phyloP scores from a whole-genome alignment of 352 stramenopile species.

The Phytopythium kandeliae region DNA sequence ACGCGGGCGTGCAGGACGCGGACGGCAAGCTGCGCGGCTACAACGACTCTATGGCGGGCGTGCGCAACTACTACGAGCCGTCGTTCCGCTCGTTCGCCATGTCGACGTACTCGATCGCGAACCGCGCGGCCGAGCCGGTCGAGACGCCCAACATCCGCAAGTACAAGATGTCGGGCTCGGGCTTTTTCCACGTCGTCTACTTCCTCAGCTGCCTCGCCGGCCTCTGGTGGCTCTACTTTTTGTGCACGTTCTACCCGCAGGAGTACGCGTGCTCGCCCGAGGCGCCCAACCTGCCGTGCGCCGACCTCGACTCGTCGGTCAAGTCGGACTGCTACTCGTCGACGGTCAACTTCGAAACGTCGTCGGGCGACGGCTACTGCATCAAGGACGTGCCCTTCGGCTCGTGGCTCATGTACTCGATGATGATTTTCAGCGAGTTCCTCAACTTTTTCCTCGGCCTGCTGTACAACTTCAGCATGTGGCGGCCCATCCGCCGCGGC shows the following conservation, averaged over 20 bases:
- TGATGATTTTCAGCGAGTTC: conserved; percentile 86
- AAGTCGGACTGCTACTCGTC: conserved; percentile 52
- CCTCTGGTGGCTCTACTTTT: conserved; percentile 76
- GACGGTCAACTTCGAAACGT: conserved; percentile 63
- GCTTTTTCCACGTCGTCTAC: conserved; percentile 86
- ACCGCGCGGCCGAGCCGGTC: conserved; percentile 78
- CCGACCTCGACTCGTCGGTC: conserved; percentile 40
- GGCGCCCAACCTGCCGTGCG: conserved; percentile 67
- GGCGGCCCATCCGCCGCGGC: conserved; percentile 82
- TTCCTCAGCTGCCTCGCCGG: conserved; percentile 58
- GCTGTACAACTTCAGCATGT: conserved; percentile 91
- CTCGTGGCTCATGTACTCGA: conserved; percentile 80
- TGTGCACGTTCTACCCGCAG: conserved; percentile 79
- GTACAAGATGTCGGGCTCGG: conserved; percentile 87
- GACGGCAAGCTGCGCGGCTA: conserved; percentile 82
- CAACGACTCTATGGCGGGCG: conserved; percentile 68
- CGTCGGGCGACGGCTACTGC: conserved; percentile 69
- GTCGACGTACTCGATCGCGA: conserved; percentile 86
- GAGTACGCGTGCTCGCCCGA: conserved; percentile 73
- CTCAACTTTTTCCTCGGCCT: conserved; percentile 85
- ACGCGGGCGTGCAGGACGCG: conserved; percentile 74
- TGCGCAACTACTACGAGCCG: conserved; percentile 84
- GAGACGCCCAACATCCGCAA: conserved; percentile 89
- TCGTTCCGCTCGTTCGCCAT: conserved; percentile 89
- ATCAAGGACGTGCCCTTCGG: conserved; percentile 57